Evolutionary conservation across 2,329 filamentous ascomycete species (phyloP).

Genomic region (Dactylella cylindrospora): DNA sequence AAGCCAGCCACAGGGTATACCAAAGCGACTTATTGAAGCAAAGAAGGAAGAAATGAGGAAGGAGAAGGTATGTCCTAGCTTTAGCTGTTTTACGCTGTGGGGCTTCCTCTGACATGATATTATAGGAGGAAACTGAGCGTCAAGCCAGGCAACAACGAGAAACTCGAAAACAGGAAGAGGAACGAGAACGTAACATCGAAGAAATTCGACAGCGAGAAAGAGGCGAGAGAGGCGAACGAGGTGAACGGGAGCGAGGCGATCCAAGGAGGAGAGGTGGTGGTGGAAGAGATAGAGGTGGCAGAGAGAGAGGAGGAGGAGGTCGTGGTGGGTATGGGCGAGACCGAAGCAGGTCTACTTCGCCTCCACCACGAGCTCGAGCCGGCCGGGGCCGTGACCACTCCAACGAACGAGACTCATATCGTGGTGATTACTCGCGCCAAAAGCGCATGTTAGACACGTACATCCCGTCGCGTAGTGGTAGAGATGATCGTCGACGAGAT

Average conservation of each 20-base stretch:
- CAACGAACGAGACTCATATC: slow-evolving; percentile 51
- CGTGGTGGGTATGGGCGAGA: slow-evolving; percentile 52
- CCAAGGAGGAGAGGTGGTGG: slow-evolving; percentile 58
- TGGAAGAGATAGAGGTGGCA: slow-evolving; percentile 49
- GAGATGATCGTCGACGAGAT: slow-evolving; percentile 47
- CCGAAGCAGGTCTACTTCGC: slow-evolving; percentile 55
- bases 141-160: slow-evolving; percentile 73
- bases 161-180: slow-evolving; percentile 69
- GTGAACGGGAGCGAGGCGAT: slow-evolving; percentile 55
- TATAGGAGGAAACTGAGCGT: slow-evolving; percentile 76
- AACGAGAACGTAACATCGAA: slow-evolving; percentile 70
- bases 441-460: slow-evolving; percentile 48
- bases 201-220: slow-evolving; percentile 66
- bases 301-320: slow-evolving; percentile 54
- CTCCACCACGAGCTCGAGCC: slow-evolving; percentile 53
- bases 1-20: slow-evolving; percentile 81
- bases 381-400: slow-evolving; percentile 53
- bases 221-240: slow-evolving; percentile 51
- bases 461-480: slow-evolving; percentile 49
- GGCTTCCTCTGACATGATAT: too few species aligned
- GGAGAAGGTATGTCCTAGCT: slow-evolving; percentile 77
- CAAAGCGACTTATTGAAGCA: slow-evolving; percentile 89
- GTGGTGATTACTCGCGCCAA: slow-evolving; percentile 52
- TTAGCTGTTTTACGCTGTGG: too few species aligned
- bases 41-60: slow-evolving; percentile 95